Conservation (phyloP, 768 basidiomycete species). For the Flagelloscypha sp. region DNA sequence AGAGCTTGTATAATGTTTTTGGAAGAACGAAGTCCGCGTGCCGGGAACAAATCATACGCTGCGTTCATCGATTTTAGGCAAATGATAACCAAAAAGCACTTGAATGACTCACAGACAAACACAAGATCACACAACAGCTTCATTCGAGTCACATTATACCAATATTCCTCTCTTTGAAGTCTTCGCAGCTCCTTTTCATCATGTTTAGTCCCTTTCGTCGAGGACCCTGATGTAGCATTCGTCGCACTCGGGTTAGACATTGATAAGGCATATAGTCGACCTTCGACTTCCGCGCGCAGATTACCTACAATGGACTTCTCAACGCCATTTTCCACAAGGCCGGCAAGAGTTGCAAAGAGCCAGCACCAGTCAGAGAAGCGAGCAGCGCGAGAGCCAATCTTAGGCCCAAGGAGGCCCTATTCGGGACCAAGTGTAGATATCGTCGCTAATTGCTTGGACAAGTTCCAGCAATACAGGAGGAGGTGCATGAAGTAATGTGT, state of each 20-base stretch:
- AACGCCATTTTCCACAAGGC: conserved; percentile 76
- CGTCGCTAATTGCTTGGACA: conserved; percentile 66
- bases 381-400: conserved; percentile 58
- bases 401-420: conserved; percentile 62
- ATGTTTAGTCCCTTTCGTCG: conserved; percentile 26
- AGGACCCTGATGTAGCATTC: conserved; percentile 23
- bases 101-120: conserved; percentile 62
- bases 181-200: conserved; percentile 66
- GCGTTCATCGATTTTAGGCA: conserved; percentile 9
- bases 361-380: conserved; percentile 83
- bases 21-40: no score
- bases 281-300: conserved; percentile 66
- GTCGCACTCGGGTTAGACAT: conserved; percentile 63
- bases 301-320: conserved; percentile 64
- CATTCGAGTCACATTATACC: conserved; percentile 60
- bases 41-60: conserved; percentile 76
- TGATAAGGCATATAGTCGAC: conserved; percentile 65
- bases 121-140: conserved; percentile 81
- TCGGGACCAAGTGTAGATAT: conserved; percentile 66
- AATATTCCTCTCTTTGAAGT: conserved; percentile 64
- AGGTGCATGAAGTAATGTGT: conserved; percentile 68
- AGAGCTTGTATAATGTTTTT: conserved; percentile 54
- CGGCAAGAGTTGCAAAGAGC: conserved; percentile 71
- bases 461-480: conserved; percentile 79
- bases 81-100: conserved; percentile 14